Evolutionary conservation across 192 early-diverging fungal species (phyloP).

Genomic region (Coemansia pectinata): DNA sequence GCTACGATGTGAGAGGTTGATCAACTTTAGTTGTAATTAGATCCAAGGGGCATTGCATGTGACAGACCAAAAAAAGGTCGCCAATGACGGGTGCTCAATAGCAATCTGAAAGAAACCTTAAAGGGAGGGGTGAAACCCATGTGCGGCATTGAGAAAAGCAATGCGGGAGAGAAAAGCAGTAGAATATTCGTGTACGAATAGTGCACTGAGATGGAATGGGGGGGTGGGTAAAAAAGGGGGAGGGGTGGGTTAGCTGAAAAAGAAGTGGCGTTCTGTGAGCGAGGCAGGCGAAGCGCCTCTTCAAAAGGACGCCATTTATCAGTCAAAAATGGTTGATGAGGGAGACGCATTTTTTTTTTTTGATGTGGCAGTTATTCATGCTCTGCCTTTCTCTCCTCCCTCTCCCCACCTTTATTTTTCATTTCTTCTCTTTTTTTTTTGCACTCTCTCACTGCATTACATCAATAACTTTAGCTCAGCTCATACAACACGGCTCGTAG

Average conservation of each 20-base stretch:
- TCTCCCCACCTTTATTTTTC: background rate
- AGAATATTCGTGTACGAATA: background rate
- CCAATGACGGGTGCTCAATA: too few relatives aligned
- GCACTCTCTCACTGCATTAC: constrained; percentile 2
- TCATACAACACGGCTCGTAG: background rate
- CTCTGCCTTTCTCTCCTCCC: background rate
- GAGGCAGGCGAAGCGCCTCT: background rate
- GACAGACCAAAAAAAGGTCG: background rate
- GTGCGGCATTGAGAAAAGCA: background rate
- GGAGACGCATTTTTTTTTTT: background rate
- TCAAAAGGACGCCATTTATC: constrained; percentile 1
- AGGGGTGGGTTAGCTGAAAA: background rate
- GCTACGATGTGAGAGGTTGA: too few relatives aligned
- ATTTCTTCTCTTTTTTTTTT: background rate
- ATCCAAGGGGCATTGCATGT: background rate
- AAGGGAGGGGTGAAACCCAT: background rate
- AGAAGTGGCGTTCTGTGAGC: background rate
- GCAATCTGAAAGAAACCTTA: background rate
- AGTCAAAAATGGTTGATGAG: background rate
- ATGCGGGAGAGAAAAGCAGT: background rate
- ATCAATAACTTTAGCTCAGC: background rate
- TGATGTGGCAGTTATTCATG: background rate
- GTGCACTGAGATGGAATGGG: background rate
- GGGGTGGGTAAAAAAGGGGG: constrained; percentile 1
- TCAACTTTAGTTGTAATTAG: background rate